These are phyloP conservation scores for Pyrenochaeta sp. DNA, from an alignment of 2,329 filamentous ascomycete genomes.

Conservation along the genomic window DNA sequence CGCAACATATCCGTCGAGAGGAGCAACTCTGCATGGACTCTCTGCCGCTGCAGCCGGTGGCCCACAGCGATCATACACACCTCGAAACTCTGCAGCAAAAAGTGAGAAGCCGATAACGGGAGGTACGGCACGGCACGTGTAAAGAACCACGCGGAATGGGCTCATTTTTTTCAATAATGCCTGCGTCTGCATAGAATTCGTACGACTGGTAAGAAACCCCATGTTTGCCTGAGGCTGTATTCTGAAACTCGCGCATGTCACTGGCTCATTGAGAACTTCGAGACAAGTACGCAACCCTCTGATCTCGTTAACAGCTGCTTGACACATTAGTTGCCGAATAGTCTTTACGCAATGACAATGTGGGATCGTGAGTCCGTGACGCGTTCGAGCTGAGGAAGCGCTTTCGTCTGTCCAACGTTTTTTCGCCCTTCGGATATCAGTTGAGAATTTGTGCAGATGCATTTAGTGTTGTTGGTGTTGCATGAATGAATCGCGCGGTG, in stretches of 20 bases:
- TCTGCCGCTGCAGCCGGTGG: conserved; percentile 35
- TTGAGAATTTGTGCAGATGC: conserved; percentile 14
- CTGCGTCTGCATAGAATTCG: conserved; percentile 10
- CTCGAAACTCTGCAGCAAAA: conserved; percentile 36
- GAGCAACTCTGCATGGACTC: conserved; percentile 25
- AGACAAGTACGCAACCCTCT: conserved; percentile 6
- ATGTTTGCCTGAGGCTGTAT: conserved; percentile 53
- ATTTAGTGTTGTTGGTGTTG: conserved; percentile 8
- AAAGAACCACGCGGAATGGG: conserved; percentile 17
- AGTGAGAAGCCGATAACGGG: conserved; percentile 20
- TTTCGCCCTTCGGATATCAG: conserved; percentile 11
- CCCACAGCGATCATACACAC: conserved; percentile 41
- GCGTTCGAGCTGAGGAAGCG: neutral
- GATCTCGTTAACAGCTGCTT: conserved; percentile 10
- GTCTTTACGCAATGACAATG: neutral
- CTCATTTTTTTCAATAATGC: conserved; percentile 19
- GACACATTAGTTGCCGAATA: conserved; percentile 10
- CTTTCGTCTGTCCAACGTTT: conserved; percentile 5
- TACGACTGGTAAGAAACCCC: conserved; percentile 10
- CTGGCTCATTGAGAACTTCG: conserved; percentile 38
- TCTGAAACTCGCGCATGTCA: conserved; percentile 73
- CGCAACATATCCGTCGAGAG: conserved; percentile 27
- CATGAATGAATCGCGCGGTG: conserved; percentile 22
- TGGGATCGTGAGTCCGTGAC: conserved; percentile 1
- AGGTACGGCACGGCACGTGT: conserved; percentile 38